Evolutionary conservation across 768 basidiomycete species (phyloP).

Genomic region (Mycena crocata): DNA sequence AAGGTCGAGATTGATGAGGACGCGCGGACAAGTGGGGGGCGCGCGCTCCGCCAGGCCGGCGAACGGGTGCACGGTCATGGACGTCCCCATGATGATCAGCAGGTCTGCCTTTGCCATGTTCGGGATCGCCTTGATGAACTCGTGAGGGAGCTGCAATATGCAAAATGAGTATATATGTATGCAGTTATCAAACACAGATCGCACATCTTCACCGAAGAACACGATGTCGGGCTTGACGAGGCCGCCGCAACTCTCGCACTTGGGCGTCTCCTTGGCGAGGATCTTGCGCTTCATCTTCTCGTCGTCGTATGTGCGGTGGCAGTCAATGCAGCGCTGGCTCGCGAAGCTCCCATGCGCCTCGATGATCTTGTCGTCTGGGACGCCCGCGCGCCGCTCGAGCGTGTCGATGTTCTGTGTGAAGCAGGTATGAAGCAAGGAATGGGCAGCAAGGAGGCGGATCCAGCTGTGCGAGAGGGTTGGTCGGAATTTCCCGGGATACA

Average conservation of each 20-base stretch:
- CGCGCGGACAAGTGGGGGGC: conserved; percentile 70
- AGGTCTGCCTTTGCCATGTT: conserved; percentile 79
- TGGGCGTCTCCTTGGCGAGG: conserved; percentile 70
- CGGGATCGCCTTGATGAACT: conserved; percentile 70
- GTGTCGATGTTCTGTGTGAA: conserved; percentile 96
- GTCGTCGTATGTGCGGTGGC: conserved; percentile 67
- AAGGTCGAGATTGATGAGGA: conserved; percentile 89
- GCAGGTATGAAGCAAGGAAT: conserved; percentile 76
- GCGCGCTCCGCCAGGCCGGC: conserved; percentile 78
- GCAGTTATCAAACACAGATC: conserved; percentile 37
- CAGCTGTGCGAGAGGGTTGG: conserved; percentile 94
- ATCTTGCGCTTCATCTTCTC: conserved; percentile 77
- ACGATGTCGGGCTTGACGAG: conserved; percentile 95
- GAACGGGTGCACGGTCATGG: conserved; percentile 88
- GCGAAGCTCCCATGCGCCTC: conserved; percentile 99
- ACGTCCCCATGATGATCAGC: conserved; percentile 92
- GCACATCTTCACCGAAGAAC: conserved; percentile 87
- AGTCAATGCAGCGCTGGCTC: conserved; percentile 83
- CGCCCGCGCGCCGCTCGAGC: conserved; percentile 85
- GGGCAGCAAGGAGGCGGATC: conserved; percentile 80
- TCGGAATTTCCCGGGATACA: conserved; percentile 90
- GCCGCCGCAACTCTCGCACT: conserved; percentile 74
- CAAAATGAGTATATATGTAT: background rate
- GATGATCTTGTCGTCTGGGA: conserved; percentile 79
- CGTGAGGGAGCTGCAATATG: conserved; percentile 70